Percentiles rank a stretch among this genome's conserved stretches.
phyloP scores from a whole-genome alignment of 1,284 basidiomycete genomes.

The Ustilago crameri region DNA sequence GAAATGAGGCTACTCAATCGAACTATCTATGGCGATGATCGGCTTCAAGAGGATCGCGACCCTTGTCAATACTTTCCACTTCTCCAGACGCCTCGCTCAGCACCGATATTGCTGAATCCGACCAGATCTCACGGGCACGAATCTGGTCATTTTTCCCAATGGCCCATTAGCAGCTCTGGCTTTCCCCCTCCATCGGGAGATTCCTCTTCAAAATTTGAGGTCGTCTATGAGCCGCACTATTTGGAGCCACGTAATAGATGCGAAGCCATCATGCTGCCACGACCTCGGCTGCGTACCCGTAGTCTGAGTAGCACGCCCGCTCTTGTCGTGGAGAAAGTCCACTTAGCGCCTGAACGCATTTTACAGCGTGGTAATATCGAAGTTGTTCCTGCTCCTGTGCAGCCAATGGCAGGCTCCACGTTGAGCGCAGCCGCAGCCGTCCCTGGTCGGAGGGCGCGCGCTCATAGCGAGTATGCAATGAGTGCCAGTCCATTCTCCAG shows the following conservation, averaged over 20 bases:
- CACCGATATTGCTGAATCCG: background rate
- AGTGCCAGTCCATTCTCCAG: background rate
- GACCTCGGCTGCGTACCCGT: conserved; percentile 28
- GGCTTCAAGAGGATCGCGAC: too few relatives aligned
- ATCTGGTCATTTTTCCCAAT: too few relatives aligned
- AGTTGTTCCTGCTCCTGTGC: background rate
- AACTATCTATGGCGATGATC: too few relatives aligned
- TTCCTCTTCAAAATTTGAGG: conserved; percentile 1
- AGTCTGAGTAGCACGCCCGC: conserved; percentile 9
- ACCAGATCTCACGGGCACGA: too few relatives aligned
- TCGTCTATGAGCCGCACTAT: conserved; percentile 4
- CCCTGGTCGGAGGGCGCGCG: background rate
- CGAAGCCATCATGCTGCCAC: conserved; percentile 29
- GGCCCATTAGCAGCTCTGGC: too few relatives aligned
- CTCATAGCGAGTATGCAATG: background rate
- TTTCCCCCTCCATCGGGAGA: background rate
- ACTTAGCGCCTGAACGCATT: conserved; percentile 25
- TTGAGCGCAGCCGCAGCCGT: background rate
- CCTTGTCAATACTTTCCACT: too few relatives aligned
- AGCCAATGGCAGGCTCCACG: conserved; percentile 1
- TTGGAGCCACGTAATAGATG: conserved; percentile 32
- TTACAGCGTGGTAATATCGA: conserved; percentile 3
- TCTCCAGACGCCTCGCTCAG: background rate
- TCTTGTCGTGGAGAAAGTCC: conserved; percentile 10
- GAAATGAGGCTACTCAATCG: too few relatives aligned